Base-by-base conservation (phyloP, 2,329 filamentous ascomycete genomes). In the Ophioceras dolichostomum region DNA sequence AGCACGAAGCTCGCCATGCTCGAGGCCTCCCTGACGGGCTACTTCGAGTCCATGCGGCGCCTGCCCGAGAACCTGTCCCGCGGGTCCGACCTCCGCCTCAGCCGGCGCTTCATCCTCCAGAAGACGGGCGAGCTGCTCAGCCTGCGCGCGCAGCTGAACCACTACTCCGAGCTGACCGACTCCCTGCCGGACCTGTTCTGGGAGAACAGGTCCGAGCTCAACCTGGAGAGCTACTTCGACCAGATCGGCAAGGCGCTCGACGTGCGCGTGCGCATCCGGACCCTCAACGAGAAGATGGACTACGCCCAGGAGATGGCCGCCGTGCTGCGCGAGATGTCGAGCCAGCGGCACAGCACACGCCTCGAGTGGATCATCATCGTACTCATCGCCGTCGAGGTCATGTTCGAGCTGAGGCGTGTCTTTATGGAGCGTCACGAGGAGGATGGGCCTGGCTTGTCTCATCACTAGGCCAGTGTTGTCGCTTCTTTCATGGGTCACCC, bases 311-410 rank as follows among this genome's bases (percentile, higher is more conserved):
- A 96, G 57, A 95, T 95, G 55, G 87, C 91, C 6, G 84, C 70
- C 37, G 88, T 96, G 13, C 62, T 96, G 43, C 70, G 91, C 40
- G 86, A 95, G 57, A 79, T 88, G 54, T 69, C 93, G 39, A 93
- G 83, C 53, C 88, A 96, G 65, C 86, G 85, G 55, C 87, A 96
- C 53, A 83, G 85, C 13, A 76, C 88, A 21, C 70, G 85, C 39
- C 67, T 98, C 10, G 91, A 96, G 61, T 89, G 85, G 82, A 93
- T 93, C 49, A 96, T 98, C 55, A 96, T 98, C 49, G 67, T 84
- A 3, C 70, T 98, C 38, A 98, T 98, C 53, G 77, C 84, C 2
- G 82, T 96, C 24, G 91, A 98, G 60, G 88, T 96, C 12, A 67
- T 79, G 10, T 91, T 96, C 55, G 89, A 94, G 58, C 65, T 95